Evolutionary conservation across 2,329 filamentous ascomycete species (phyloP).

Genomic region (Chalaropsis ovoidea): DNA sequence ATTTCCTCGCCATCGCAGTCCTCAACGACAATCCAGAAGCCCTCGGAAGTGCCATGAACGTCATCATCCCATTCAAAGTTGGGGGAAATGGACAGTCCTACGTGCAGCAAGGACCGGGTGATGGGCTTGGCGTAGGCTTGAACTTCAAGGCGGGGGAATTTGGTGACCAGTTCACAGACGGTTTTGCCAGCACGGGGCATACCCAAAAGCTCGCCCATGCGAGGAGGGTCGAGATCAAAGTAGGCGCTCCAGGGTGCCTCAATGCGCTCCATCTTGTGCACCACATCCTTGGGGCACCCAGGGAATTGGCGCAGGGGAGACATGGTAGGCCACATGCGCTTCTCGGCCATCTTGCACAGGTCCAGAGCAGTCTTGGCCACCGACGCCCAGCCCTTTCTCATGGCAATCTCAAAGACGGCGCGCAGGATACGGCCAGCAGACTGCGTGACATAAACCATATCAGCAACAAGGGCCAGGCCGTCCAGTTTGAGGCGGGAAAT

Average conservation of each 20-base stretch:
- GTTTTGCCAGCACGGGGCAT: slow-evolving; percentile 78
- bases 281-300: slow-evolving; percentile 68
- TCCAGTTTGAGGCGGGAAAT: slow-evolving; percentile 92
- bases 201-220: slow-evolving; percentile 88
- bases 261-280: slow-evolving; percentile 87
- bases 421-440: slow-evolving; percentile 92
- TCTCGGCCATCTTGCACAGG: slow-evolving; percentile 98
- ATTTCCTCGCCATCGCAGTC: slow-evolving; percentile 97
- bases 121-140: slow-evolving; percentile 91
- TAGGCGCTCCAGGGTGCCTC: slow-evolving; percentile 90
- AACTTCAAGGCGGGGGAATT: slow-evolving; percentile 86
- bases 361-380: slow-evolving; percentile 88
- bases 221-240: slow-evolving; percentile 89
- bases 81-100: slow-evolving; percentile 83
- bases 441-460: slow-evolving; percentile 97
- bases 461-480: slow-evolving; percentile 90
- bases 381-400: slow-evolving; percentile 91
- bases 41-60: slow-evolving; percentile 78
- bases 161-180: slow-evolving; percentile 77
- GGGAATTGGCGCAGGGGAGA: slow-evolving; percentile 86
- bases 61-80: slow-evolving; percentile 94
- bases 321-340: slow-evolving; percentile 99
- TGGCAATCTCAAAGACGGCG: slow-evolving; percentile 91
- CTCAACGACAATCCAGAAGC: slow-evolving; percentile 94
- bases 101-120: slow-evolving; percentile 81